Evolutionary conservation across 2,329 filamentous ascomycete genomes (phyloP).

Genomic region (Trichoderma gracile): DNA sequence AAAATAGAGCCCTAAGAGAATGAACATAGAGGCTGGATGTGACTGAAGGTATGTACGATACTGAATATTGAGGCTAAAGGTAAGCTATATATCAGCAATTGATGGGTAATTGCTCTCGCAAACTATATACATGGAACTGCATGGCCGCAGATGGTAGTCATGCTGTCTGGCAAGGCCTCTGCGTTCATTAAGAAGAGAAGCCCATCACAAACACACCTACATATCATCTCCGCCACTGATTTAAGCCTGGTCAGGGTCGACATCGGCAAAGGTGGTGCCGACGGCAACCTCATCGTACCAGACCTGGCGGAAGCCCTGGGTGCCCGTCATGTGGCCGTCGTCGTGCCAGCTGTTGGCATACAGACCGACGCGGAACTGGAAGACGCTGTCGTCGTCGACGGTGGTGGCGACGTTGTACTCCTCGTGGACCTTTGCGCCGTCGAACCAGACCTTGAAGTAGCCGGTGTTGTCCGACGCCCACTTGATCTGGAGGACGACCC

Average conservation of each 20-base stretch:
- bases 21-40: no score
- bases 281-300: conserved; percentile 53
- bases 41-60: no score
- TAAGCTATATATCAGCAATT: neutral
- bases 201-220: no score
- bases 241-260: conserved; percentile 29
- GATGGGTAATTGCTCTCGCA: neutral
- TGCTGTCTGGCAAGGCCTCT: neutral
- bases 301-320: conserved; percentile 47
- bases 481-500: conserved; percentile 46
- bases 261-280: conserved; percentile 40
- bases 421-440: conserved; percentile 48
- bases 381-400: conserved; percentile 45
- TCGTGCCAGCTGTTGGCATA: conserved; percentile 55
- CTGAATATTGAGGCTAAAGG: no score
- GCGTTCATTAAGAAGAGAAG: no score
- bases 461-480: conserved; percentile 49
- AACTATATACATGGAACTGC: conserved; percentile 3
- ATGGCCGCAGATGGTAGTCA: neutral
- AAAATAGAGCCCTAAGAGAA: no score
- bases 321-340: conserved; percentile 42
- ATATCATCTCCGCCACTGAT: no score
- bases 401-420: conserved; percentile 45
- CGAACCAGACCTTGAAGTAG: conserved; percentile 49
- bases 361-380: conserved; percentile 50